phyloP scores from a whole-genome alignment of 495 filamentous ascomycete genomes.

The Aspergillus kassunensis region DNA sequence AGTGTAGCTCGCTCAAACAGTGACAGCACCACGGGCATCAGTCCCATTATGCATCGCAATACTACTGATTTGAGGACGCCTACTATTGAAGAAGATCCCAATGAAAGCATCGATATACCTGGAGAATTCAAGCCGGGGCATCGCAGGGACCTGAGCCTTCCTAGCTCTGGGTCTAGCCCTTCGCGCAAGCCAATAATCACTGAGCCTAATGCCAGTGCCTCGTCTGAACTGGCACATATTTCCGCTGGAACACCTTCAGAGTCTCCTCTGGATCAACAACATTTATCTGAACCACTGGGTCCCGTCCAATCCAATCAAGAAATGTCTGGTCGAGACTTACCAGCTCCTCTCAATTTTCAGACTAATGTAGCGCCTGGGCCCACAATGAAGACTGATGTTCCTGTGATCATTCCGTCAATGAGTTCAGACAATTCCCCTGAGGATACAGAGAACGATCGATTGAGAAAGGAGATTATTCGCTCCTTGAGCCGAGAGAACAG shows the following conservation, averaged over 20 bases:
- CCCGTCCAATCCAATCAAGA: constrained; percentile 19
- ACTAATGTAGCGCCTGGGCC: constrained; percentile 15
- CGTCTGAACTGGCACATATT: constrained; percentile 43
- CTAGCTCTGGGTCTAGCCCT: constrained; percentile 59
- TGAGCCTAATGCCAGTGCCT: constrained; percentile 31
- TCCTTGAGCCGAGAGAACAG: constrained; percentile 57
- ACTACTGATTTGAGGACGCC: constrained; percentile 46
- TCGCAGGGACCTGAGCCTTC: constrained; percentile 58
- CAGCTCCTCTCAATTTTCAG: constrained; percentile 36
- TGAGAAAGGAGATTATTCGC: constrained; percentile 77
- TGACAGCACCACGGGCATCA: constrained; percentile 61
- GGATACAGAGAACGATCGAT: constrained; percentile 69
- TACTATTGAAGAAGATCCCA: constrained; percentile 54
- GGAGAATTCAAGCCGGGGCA: constrained; percentile 52
- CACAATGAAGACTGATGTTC: constrained; percentile 20
- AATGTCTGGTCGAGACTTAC: constrained; percentile 37
- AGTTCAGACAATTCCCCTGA: constrained; percentile 54
- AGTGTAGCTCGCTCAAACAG: constrained; percentile 59
- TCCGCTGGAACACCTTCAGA: constrained; percentile 31
- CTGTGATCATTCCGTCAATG: constrained; percentile 50
- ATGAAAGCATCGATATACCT: constrained; percentile 30
- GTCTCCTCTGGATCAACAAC: constrained; percentile 7
- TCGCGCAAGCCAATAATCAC: constrained; percentile 54
- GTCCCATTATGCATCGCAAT: constrained; percentile 58
- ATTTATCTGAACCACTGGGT: background rate